phyloP scores from a whole-genome alignment of 1,139 yeast species.

The Sugiyamaella sp. region DNA sequence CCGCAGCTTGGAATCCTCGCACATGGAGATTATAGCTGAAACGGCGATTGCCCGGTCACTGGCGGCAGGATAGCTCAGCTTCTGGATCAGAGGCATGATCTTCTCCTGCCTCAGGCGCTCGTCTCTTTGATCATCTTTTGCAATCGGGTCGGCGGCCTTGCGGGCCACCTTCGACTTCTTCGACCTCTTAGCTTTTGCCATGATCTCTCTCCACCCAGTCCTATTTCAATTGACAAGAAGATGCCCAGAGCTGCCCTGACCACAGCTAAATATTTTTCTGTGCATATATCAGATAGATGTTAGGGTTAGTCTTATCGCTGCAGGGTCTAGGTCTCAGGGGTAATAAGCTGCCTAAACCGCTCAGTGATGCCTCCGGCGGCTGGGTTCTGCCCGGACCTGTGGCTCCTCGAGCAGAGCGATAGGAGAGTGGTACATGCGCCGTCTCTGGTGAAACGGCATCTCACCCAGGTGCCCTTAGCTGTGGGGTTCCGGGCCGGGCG shows the following conservation, averaged over 20 bases:
- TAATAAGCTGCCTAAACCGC: too few relatives aligned
- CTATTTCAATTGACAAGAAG: too few relatives aligned
- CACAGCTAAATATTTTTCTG: slow-evolving; percentile 2
- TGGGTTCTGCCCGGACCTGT: background rate
- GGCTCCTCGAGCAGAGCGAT: too few relatives aligned
- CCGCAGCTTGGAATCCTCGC: slow-evolving; percentile 70
- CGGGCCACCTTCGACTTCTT: slow-evolving; percentile 2
- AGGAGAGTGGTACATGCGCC: too few relatives aligned
- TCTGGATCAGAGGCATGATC: slow-evolving; percentile 67
- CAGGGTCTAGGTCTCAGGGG: too few relatives aligned
- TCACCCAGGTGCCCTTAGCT: too few relatives aligned
- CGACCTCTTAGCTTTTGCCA: slow-evolving; percentile 17
- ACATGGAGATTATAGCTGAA: slow-evolving; percentile 68
- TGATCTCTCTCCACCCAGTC: background rate
- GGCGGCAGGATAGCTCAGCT: slow-evolving; percentile 62
- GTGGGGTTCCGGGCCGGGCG: too few relatives aligned
- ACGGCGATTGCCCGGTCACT: slow-evolving; percentile 81
- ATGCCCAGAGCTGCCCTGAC: too few relatives aligned
- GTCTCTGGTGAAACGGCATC: too few relatives aligned
- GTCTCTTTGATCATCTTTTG: slow-evolving; percentile 43
- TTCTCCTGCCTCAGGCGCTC: slow-evolving; percentile 56
- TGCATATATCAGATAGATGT: slow-evolving; percentile 2
- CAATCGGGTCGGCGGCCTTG: slow-evolving; percentile 13
- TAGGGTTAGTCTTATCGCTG: slow-evolving; percentile 7
- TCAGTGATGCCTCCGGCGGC: background rate